Base-by-base conservation (phyloP, 176 grass and related monocot genomes). In the Musa itinerans region DNA sequence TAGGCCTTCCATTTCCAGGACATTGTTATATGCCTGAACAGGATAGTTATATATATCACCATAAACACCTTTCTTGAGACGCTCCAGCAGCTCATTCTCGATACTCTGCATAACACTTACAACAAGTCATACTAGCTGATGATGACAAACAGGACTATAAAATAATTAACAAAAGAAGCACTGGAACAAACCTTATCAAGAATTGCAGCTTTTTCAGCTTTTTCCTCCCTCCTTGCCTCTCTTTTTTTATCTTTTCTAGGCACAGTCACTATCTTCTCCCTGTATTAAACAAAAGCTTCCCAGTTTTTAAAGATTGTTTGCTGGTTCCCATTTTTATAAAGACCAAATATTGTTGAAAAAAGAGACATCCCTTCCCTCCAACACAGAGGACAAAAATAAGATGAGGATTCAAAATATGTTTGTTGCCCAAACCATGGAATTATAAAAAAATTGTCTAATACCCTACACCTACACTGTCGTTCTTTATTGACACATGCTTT, bases 181-280 rank as follows among this genome's bases (percentile, higher is more conserved):
- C 34, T 12, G 12, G 65, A 79, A 78, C 13, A 86, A 43, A 98
- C 95, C 86, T 86, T 98, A 22, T 98, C 95, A 53, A 98, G 15
- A 76, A 83, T 80, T 52, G 95, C 90, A 74, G 90, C 90, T 68
- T 73, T 98, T 85, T 89, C 86, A 67, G 90, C 95, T 72, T 98
- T 98, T 1, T 94, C 90, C 78, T 84, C 75, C 76, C 90, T 93
- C 73, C 86, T 85, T 53, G 69, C 43, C 67, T 91, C 78, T 2
- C 88, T 89, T 62, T 94, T 80, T 23, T 71, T 84, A 52, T 86
- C 80, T 77, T 89, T 93, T 76, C 84, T 91, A 54, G 95, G 95
- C 52, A 98, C 68, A 25, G 95, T 98, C 76, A 98, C 84, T 75
- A 98, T 81, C 86, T 98, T 98, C 70, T 98, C 95, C 79, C 95